Percentiles rank a stretch among this genome's conserved stretches.
Evolutionary conservation across 1,284 basidiomycete genomes (phyloP).

Genomic region (Apiotrichum mycotoxinovorans): DNA sequence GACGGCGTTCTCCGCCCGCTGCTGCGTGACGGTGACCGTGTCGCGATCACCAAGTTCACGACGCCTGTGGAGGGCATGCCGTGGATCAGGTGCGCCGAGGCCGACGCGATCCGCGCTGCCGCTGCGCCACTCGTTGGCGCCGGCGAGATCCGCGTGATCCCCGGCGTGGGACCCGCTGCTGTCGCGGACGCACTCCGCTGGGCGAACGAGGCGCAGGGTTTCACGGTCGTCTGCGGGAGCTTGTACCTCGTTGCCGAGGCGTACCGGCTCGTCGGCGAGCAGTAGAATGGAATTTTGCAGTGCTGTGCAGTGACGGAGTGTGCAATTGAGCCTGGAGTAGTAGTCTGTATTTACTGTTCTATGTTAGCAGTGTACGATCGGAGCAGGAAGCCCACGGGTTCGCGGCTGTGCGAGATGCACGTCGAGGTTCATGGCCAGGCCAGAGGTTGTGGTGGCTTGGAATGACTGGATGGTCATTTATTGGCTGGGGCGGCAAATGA

Average conservation of each 20-base stretch:
- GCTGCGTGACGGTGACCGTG: slow-evolving; percentile 51
- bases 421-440: too few species aligned
- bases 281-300: neutral
- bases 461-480: too few species aligned
- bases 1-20: slow-evolving; percentile 65
- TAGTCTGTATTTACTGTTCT: neutral
- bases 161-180: slow-evolving; percentile 16
- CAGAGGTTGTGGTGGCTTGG: too few species aligned
- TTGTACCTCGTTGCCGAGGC: slow-evolving; percentile 86
- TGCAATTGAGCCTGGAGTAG: too few species aligned
- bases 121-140: slow-evolving; percentile 39
- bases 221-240: slow-evolving; percentile 79
- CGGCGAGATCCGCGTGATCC: slow-evolving; percentile 14
- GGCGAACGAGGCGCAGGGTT: slow-evolving; percentile 37
- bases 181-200: slow-evolving; percentile 27
- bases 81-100: slow-evolving; percentile 69
- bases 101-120: slow-evolving; percentile 51
- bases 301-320: neutral
- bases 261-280: slow-evolving; percentile 58
- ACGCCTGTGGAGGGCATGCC: slow-evolving; percentile 82
- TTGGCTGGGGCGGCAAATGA: too few species aligned
- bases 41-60: slow-evolving; percentile 62
- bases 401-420: too few species aligned
- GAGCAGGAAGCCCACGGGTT: too few species aligned
- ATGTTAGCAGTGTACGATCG: too few species aligned